Evolutionary conservation across 495 filamentous ascomycete genomes (phyloP).

Genomic region (Penicillium psychrofluorescens): DNA sequence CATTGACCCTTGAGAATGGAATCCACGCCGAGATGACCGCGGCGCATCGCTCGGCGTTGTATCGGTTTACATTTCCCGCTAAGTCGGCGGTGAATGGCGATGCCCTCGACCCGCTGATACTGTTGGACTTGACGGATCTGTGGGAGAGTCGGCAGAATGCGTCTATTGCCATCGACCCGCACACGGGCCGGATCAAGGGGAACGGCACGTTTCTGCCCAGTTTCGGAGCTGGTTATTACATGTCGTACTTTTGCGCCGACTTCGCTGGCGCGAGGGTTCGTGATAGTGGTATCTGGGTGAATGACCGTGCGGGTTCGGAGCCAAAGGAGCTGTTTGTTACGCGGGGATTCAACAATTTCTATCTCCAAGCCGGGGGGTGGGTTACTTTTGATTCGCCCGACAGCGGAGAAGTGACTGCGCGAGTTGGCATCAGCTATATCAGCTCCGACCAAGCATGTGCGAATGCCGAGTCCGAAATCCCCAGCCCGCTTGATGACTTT

Average conservation of each 20-base stretch:
- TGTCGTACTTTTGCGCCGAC: conserved; percentile 63
- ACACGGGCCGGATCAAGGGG: conserved; percentile 56
- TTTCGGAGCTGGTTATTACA: conserved; percentile 59
- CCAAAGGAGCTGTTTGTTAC: conserved; percentile 53
- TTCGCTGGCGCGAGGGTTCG: conserved; percentile 51
- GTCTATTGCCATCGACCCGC: conserved; percentile 48
- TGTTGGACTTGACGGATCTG: conserved; percentile 62
- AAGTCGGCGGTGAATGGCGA: conserved; percentile 32
- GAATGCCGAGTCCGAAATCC: conserved; percentile 60
- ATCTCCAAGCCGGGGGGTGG: conserved; percentile 59
- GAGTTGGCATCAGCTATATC: conserved; percentile 66
- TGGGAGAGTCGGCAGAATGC: conserved; percentile 57
- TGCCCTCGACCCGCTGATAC: conserved; percentile 45
- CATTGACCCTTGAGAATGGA: conserved; percentile 49
- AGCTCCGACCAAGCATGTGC: conserved; percentile 58
- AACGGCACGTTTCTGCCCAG: conserved; percentile 61
- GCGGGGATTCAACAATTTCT: conserved; percentile 49
- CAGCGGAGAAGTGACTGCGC: conserved; percentile 45
- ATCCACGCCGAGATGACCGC: conserved; percentile 63
- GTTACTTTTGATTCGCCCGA: conserved; percentile 42
- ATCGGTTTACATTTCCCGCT: conserved; percentile 60
- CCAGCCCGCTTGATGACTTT: conserved; percentile 52
- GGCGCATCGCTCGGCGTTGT: conserved; percentile 57
- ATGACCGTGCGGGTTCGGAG: conserved; percentile 50
- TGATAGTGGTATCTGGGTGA: conserved; percentile 60